phyloP scores from a whole-genome alignment of 2,329 filamentous ascomycete genomes.

The Lachnellula hyalina region DNA sequence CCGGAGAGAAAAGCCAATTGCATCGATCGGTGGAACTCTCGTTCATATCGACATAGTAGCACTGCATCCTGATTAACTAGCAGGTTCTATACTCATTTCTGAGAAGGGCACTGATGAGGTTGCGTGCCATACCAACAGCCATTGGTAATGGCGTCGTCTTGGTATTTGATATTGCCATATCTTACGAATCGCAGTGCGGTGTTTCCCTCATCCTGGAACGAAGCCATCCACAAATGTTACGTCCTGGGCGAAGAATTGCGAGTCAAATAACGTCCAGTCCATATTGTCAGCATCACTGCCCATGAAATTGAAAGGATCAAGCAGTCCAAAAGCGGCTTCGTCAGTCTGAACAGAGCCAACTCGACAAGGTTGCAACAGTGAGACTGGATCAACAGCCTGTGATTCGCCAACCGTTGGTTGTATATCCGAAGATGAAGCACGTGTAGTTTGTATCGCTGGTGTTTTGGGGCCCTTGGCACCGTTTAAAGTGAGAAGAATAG shows the following conservation, averaged over 20 bases:
- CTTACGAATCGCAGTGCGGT: too few species aligned
- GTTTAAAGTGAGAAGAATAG: slow-evolving; percentile 15
- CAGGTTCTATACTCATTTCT: too few species aligned
- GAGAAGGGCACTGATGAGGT: too few species aligned
- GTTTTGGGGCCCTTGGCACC: not conserved
- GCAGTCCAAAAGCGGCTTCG: slow-evolving; percentile 9
- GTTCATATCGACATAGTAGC: too few species aligned
- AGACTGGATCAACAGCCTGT: not conserved
- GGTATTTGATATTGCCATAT: too few species aligned
- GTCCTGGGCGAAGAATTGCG: not conserved
- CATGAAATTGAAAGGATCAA: slow-evolving; percentile 23
- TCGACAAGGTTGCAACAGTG: slow-evolving; percentile 1
- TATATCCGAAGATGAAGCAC: not conserved
- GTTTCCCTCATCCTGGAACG: too few species aligned
- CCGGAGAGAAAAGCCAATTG: too few species aligned
- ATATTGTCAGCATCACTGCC: slow-evolving; percentile 16
- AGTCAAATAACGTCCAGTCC: slow-evolving; percentile 19
- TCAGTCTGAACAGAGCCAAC: slow-evolving; percentile 1
- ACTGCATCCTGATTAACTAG: not conserved
- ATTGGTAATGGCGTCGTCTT: too few species aligned
- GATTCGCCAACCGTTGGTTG: not conserved
- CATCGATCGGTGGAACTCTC: too few species aligned
- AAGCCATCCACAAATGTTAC: too few species aligned
- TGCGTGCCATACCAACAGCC: too few species aligned
- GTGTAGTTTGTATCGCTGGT: not conserved